Evolutionary conservation across 2,329 filamentous ascomycete species (phyloP).

Genomic region (Talaromyces piceae): DNA sequence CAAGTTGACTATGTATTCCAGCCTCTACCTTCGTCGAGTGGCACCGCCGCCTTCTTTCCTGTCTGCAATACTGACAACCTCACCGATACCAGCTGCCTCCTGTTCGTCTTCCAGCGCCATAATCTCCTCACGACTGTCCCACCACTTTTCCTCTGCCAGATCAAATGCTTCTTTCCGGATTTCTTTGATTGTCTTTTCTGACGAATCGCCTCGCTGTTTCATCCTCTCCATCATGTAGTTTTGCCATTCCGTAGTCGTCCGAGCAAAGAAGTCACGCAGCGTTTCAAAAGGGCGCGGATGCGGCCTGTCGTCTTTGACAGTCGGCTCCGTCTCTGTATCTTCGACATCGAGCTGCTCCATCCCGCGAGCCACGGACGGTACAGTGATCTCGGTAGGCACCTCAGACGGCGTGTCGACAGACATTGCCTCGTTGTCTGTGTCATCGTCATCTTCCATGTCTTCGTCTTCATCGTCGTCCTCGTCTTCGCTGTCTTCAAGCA

Average conservation of each 20-base stretch:
- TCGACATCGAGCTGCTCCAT: constrained; percentile 33
- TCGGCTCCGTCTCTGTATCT: constrained; percentile 27
- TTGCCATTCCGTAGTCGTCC: constrained; percentile 87
- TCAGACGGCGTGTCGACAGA: constrained; percentile 31
- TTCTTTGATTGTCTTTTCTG: constrained; percentile 70
- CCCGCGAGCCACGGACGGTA: constrained; percentile 28
- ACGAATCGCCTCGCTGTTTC: constrained; percentile 54
- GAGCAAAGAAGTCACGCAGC: constrained; percentile 82
- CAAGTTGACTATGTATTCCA: constrained; percentile 12
- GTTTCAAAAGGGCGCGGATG: constrained; percentile 78
- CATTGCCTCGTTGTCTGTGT: constrained; percentile 41
- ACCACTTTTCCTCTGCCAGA: constrained; percentile 94
- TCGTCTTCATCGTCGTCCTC: constrained; percentile 37
- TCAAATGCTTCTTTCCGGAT: constrained; percentile 86
- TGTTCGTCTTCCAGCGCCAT: constrained; percentile 88
- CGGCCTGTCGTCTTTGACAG: constrained; percentile 67
- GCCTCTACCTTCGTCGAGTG: constrained; percentile 37
- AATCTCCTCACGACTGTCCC: constrained; percentile 94
- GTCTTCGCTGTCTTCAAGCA: constrained; percentile 52
- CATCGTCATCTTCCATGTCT: constrained; percentile 33
- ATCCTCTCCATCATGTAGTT: constrained; percentile 71
- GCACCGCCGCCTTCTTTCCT: constrained; percentile 46
- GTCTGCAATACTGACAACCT: constrained; percentile 82
- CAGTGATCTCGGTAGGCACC: constrained; percentile 29
- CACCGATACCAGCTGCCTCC: constrained; percentile 87